Evolutionary conservation across 2,329 filamentous ascomycete species (phyloP).

Genomic region (Aspergillus latus): DNA sequence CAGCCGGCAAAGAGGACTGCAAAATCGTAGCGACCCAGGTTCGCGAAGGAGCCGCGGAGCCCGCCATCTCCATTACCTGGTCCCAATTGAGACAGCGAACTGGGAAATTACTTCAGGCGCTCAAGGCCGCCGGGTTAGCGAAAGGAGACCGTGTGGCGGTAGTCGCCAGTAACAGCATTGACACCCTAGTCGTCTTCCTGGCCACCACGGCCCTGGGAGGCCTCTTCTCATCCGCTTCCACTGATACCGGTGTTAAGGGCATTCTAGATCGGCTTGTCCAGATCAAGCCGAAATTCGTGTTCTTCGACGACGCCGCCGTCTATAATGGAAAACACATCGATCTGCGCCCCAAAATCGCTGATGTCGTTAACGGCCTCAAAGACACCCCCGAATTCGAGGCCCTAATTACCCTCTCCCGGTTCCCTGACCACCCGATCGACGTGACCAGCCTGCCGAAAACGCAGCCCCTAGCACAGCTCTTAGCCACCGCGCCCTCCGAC

Average conservation of each 20-base stretch:
- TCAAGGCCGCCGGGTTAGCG: constrained; percentile 64
- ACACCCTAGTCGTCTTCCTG: constrained; percentile 12
- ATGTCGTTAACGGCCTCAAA: constrained; percentile 64
- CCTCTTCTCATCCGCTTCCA: constrained; percentile 73
- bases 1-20: constrained; percentile 55
- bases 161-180: constrained; percentile 70
- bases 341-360: constrained; percentile 68
- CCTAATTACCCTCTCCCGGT: constrained; percentile 66
- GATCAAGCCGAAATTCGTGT: constrained; percentile 75
- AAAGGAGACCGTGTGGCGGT: constrained; percentile 74
- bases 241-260: constrained; percentile 79
- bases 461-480: constrained; percentile 44
- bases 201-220: constrained; percentile 52
- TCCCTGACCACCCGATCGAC: constrained; percentile 57
- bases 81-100: constrained; percentile 61
- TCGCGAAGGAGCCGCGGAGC: constrained; percentile 39
- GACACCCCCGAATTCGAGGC: constrained; percentile 61
- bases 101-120: constrained; percentile 58
- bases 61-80: constrained; percentile 61
- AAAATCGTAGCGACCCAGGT: constrained; percentile 70
- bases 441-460: constrained; percentile 53
- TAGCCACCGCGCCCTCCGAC: constrained; percentile 32
- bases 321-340: constrained; percentile 60
- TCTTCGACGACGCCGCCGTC: constrained; percentile 61
- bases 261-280: constrained; percentile 73